Evolutionary conservation across 129 eudicot genomes (phyloP), one percentile per base, ranked within the genome.

Genomic region (Helichrysum umbraculigerum): DNA sequence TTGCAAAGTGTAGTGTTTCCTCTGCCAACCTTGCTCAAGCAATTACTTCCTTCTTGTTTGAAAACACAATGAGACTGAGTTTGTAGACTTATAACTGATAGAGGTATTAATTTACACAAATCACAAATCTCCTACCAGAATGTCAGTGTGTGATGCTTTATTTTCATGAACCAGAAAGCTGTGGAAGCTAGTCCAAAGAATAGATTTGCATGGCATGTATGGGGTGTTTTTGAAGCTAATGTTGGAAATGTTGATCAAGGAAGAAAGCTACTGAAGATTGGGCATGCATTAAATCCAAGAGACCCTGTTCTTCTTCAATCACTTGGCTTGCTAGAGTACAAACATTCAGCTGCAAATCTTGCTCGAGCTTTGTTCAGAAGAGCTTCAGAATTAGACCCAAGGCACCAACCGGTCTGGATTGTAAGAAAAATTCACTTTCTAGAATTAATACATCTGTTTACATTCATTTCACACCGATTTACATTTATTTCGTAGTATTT

Each of bases 191-290:
- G 99, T 79, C 99, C 96, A 16, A 94, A 94, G 88, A 94, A 94
- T 66, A 86, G 99, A 78, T 94, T 91, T 62, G 99, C 99, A 21
- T 94, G 99, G 99, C 99, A 94, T 76, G 93, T 94, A 7, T 94
- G 99, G 99, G 99, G 96, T 71, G 89, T 89, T 67, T 94, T 91
- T 78, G 99, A 94, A 82, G 85, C 92, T 51, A 89, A 81, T 62
- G 79, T 87, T 28, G 97, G 94, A 22, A 85, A 89, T 37, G 66
- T 91, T 72, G 93, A 86, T 56, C 76, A 73, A 76, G 99, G 93
- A 37, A 79, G 97, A 68, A 94, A 94, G 72, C 93, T 94, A 70
- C 59, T 94, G 70, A 89, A 87, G 72, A 86, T 94, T 0, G 99
- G 97, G 5, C 93, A 94, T 66, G 89, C 91, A 39, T 85, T 94